These are phyloP conservation scores for Annulohypoxylon maeteangense DNA, from an alignment of 495 filamentous ascomycete genomes.

Conservation along the genomic window DNA sequence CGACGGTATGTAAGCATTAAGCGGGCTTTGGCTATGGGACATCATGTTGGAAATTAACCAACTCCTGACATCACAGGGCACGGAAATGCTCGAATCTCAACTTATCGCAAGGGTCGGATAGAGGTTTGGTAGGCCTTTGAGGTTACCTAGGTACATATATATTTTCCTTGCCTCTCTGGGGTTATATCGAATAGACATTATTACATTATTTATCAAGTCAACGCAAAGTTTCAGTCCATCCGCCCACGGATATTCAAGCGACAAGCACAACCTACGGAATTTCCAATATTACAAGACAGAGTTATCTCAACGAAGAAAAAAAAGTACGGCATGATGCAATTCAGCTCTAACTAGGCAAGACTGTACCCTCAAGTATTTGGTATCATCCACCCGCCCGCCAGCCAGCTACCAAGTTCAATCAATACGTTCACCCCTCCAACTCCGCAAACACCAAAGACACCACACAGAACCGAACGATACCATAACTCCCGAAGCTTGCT, in stretches of 20 bases:
- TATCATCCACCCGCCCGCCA: constrained; percentile 25
- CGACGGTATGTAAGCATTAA: constrained; percentile 1
- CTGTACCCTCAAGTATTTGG: constrained; percentile 16
- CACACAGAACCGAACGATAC: constrained; percentile 10
- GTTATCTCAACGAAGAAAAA: background rate
- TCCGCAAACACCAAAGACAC: background rate
- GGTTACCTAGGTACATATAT: constrained; percentile 1
- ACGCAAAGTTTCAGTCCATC: background rate
- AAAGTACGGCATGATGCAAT: constrained; percentile 11
- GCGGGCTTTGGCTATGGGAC: background rate
- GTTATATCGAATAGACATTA: background rate
- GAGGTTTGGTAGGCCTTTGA: background rate
- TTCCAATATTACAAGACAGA: background rate
- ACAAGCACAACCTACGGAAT: background rate
- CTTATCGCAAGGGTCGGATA: background rate
- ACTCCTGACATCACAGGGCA: background rate
- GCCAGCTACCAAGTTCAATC: background rate
- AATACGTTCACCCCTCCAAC: background rate
- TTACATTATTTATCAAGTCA: background rate
- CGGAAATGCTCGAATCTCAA: background rate
- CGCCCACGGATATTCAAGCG: too few species aligned
- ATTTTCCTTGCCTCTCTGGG: background rate
- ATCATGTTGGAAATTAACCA: background rate
- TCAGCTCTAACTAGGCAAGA: constrained; percentile 8
- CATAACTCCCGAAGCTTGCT: constrained; percentile 9